Conservation (phyloP, 208 protist species). For the Trypanosoma caninum region DNA sequence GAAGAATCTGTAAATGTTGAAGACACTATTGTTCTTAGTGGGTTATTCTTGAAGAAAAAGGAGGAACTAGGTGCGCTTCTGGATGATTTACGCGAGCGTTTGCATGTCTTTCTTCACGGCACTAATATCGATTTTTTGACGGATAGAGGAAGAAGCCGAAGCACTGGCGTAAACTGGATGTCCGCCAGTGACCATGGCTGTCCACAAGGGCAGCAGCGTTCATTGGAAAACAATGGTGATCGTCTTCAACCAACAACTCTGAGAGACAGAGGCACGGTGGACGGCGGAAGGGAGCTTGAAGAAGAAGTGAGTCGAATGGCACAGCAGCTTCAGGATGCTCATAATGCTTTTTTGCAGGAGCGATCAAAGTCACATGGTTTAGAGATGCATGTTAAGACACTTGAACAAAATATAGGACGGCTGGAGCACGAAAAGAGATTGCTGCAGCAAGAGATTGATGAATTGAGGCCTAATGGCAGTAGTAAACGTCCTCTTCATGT, state of each 20-base stretch:
- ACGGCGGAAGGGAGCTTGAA: too few species aligned
- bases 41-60: slow-evolving; percentile 27
- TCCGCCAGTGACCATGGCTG: too few species aligned
- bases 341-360: slow-evolving; percentile 31
- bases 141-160: background rate
- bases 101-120: slow-evolving; percentile 13
- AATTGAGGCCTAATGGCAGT: slow-evolving; percentile 2
- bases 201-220: too few species aligned
- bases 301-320: slow-evolving; percentile 40
- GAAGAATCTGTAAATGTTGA: slow-evolving; percentile 27
- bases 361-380: slow-evolving; percentile 25
- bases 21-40: slow-evolving; percentile 31
- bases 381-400: slow-evolving; percentile 17
- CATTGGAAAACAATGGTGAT: slow-evolving; percentile 19
- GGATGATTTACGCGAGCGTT: slow-evolving; percentile 12
- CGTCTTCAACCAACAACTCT: background rate
- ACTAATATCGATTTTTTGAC: slow-evolving; percentile 3
- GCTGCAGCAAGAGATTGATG: slow-evolving; percentile 15
- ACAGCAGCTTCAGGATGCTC: slow-evolving; percentile 35
- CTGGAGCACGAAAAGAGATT: slow-evolving; percentile 27
- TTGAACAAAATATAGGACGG: slow-evolving; percentile 6
- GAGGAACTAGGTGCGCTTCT: slow-evolving; percentile 26
- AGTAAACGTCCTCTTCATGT: background rate
- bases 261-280: background rate
- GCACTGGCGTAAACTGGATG: background rate